Base-by-base conservation (phyloP, 2,329 filamentous ascomycete genomes). In the Scedosporium aurantiacum region DNA sequence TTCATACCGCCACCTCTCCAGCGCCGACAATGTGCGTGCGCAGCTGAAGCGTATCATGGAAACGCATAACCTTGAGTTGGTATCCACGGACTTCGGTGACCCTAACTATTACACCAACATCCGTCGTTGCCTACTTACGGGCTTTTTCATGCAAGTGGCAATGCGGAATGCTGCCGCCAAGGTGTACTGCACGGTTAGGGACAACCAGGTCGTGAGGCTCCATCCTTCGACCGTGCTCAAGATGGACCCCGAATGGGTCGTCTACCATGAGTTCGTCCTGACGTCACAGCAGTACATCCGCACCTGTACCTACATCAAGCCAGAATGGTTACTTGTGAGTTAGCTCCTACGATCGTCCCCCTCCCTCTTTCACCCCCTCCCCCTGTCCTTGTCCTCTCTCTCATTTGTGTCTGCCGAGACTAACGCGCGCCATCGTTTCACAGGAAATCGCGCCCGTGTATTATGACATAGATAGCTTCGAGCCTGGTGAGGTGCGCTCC, bases 141-240 rank as follows among this genome's bases (percentile, higher is more conserved):
- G 95, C 40, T 99, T 99, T 82, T 99, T 99, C 81, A 99, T 99
- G 94, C 94, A 99, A 73, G 90, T 97, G 23, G 95, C 94, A 63
- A 97, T 96, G 85, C 91, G 89, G 71, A 91, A 97, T 70, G 85
- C 84, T 59, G 87, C 84, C 32, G 89, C 90, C 70, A 97, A 97
- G 80, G 84, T 90, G 50, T 99, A 99, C 76, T 86, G 87, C 65
- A 99, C 94, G 1, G 88, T 99, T 72, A 99, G 97, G 79, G 95
- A 99, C 71, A 89, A 97, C 69, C 93, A 97, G 76, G 88, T 84
- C 56, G 94, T 99, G 55, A 81, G 97, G 68, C 82, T 99, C 63
- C 94, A 99, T 75, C 94, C 94, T 1, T 94, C 90, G 66, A 97
- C 92, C 0, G 92, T 96, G 37, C 80, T 99, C 23, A 84, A 86